These are phyloP conservation scores for Exophiala alcalophila DNA, from an alignment of 2,329 filamentous ascomycete genomes.

Conservation along the genomic window DNA sequence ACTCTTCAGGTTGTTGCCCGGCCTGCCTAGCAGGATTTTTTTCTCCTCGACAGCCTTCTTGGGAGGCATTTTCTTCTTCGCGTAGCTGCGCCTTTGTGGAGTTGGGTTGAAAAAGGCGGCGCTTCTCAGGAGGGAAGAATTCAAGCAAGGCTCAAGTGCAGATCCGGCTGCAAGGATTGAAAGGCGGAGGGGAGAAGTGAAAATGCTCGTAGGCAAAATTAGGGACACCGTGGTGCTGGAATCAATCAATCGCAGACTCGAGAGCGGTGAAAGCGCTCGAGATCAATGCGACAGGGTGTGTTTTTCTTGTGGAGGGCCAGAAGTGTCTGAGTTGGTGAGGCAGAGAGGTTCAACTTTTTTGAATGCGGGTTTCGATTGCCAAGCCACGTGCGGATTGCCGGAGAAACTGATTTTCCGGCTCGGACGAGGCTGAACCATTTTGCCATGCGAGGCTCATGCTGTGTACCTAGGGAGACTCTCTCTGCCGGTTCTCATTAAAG, in stretches of 20 bases:
- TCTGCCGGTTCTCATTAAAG: too few species aligned
- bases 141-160: slow-evolving; percentile 52
- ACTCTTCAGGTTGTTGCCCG: slow-evolving; percentile 97
- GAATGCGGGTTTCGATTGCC: too few species aligned
- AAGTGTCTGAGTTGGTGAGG: too few species aligned
- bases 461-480: too few species aligned
- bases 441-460: too few species aligned
- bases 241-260: slow-evolving; percentile 12
- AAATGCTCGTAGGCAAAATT: slow-evolving; percentile 33
- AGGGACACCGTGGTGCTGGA: slow-evolving; percentile 13
- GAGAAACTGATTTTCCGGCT: too few species aligned
- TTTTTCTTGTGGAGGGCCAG: too few species aligned
- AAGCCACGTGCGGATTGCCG: too few species aligned
- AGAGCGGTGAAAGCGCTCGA: slow-evolving; percentile 17
- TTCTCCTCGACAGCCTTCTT: slow-evolving; percentile 91
- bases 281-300: slow-evolving; percentile 5
- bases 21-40: slow-evolving; percentile 92
- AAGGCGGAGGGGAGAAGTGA: slow-evolving; percentile 56
- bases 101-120: not conserved
- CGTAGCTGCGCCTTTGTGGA: slow-evolving; percentile 47
- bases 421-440: too few species aligned
- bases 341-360: too few species aligned
- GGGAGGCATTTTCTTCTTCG: slow-evolving; percentile 80
- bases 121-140: slow-evolving; percentile 22
- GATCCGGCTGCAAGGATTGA: slow-evolving; percentile 63